These are phyloP conservation scores for Monilinia fructicola DNA, from an alignment of 2,329 filamentous ascomycete species.

Conservation along the genomic window DNA sequence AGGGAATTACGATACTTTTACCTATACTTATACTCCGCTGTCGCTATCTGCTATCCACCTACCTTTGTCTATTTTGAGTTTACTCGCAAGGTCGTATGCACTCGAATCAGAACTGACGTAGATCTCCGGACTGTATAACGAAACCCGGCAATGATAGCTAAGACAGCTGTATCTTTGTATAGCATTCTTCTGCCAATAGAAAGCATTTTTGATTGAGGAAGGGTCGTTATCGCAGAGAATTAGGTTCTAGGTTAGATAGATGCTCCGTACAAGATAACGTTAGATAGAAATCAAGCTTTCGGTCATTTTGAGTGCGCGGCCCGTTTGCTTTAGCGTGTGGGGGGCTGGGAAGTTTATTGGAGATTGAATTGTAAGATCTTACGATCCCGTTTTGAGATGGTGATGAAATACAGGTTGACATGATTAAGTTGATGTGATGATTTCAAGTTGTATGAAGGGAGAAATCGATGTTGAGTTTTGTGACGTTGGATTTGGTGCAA, in stretches of 20 bases:
- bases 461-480: not conserved
- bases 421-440: not conserved
- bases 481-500: not conserved
- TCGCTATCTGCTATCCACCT: not conserved
- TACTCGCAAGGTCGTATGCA: not conserved
- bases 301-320: slow-evolving; percentile 1
- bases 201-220: not conserved
- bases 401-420: not conserved
- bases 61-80: not conserved
- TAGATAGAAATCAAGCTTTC: slow-evolving; percentile 18
- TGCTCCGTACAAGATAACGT: too few species aligned
- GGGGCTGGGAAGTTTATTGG: not conserved
- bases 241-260: not conserved
- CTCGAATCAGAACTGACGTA: not conserved
- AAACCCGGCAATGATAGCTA: not conserved
- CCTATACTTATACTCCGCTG: not conserved
- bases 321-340: not conserved
- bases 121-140: not conserved
- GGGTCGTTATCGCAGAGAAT: not conserved
- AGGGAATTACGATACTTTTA: slow-evolving; percentile 1
- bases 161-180: not conserved
- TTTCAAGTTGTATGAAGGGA: not conserved
- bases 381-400: not conserved
- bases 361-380: slow-evolving; percentile 9
- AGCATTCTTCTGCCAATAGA: too few species aligned